Conservation (phyloP, 176 grass and related monocot species). For the Pontederia paniculata region DNA sequence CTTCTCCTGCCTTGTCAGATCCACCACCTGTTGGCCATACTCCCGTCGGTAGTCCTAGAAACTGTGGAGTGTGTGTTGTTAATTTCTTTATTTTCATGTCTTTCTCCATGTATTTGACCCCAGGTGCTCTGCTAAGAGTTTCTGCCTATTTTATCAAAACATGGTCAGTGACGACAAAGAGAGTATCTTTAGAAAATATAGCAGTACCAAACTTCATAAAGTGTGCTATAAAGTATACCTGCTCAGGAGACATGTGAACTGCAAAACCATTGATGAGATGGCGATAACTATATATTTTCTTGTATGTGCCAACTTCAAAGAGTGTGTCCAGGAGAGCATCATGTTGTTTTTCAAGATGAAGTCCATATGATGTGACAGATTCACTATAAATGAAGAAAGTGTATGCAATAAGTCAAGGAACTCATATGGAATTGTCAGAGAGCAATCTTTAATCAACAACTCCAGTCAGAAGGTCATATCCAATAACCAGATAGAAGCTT, state of each 20-base stretch:
- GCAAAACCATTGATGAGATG: slow-evolving; percentile 99
- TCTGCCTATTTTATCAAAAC: slow-evolving; percentile 40
- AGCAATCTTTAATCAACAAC: too few relatives aligned
- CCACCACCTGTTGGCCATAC: slow-evolving; percentile 88
- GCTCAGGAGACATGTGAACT: slow-evolving; percentile 69
- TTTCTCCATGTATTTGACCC: slow-evolving; percentile 84
- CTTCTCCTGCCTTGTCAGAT: slow-evolving; percentile 90
- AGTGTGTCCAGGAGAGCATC: slow-evolving; percentile 78
- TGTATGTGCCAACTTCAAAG: slow-evolving; percentile 73
- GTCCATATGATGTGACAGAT: slow-evolving; percentile 61
- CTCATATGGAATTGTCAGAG: too few relatives aligned
- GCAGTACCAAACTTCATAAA: neutral
- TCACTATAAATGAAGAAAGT: slow-evolving; percentile 44
- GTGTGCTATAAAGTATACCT: slow-evolving; percentile 32
- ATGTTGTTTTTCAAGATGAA: slow-evolving; percentile 74
- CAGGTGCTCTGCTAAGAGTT: slow-evolving; percentile 54
- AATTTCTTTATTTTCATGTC: slow-evolving; percentile 91
- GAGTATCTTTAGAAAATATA: neutral
- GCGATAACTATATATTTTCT: slow-evolving; percentile 84
- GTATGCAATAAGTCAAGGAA: neutral
- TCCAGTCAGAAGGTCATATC: too few relatives aligned
- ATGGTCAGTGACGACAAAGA: slow-evolving; percentile 6
- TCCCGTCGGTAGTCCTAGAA: slow-evolving; percentile 75
- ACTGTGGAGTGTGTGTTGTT: slow-evolving; percentile 90
- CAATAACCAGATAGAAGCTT: too few relatives aligned